A percentile compares a stretch with the other conserved stretches of the same genome.
Conservation (phyloP, 257 asterid genomes). For the Nicotiana otophora region DNA sequence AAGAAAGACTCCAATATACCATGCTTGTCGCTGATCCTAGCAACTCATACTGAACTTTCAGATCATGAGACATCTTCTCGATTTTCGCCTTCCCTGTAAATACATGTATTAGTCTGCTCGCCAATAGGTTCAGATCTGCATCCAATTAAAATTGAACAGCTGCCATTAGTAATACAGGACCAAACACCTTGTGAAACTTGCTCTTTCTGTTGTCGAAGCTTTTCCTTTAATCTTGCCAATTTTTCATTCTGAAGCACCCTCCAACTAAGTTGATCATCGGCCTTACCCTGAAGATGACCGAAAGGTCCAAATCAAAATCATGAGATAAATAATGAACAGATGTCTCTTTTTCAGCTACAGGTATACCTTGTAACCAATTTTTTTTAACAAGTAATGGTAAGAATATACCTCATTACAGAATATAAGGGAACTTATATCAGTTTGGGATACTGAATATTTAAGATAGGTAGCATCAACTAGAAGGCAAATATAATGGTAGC, state of each 20-base stretch:
- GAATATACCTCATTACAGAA: neutral
- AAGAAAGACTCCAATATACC: conserved; percentile 35
- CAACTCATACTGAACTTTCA: conserved; percentile 54
- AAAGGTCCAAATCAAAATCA: neutral
- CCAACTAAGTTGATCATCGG: conserved; percentile 94
- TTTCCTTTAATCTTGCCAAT: conserved; percentile 61
- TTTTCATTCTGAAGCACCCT: conserved; percentile 78
- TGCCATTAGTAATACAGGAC: conserved; percentile 7
- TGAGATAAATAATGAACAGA: neutral
- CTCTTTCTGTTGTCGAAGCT: conserved; percentile 60
- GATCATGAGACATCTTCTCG: conserved; percentile 61
- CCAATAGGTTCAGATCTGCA: conserved; percentile 11
- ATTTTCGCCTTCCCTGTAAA: conserved; percentile 68
- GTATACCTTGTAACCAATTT: neutral
- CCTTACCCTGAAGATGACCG: conserved; percentile 60
- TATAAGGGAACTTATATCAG: neutral
- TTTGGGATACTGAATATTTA: neutral
- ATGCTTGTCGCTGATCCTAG: conserved; percentile 64
- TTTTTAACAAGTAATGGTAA: neutral
- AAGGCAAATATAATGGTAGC: neutral
- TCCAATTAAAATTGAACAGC: neutral
- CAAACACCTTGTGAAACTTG: conserved; percentile 66
- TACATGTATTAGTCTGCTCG: conserved; percentile 23
- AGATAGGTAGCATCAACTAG: neutral
- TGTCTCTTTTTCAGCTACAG: neutral